Evolutionary conservation across 108 stramenopile genomes (phyloP).

Genomic region (Skeletonema tropicum): DNA sequence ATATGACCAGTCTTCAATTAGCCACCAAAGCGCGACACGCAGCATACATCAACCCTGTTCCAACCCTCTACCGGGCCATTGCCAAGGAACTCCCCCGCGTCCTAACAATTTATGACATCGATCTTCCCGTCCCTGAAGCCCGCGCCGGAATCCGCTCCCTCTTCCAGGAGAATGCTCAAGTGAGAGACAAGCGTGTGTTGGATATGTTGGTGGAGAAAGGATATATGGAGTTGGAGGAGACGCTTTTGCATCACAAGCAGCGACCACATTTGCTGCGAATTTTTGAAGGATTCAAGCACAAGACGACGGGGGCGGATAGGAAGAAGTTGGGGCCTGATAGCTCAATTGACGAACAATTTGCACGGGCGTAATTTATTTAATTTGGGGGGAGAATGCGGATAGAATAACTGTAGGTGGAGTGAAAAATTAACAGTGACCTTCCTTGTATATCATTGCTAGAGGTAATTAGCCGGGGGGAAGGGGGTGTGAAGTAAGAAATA

Average conservation of each 20-base stretch:
- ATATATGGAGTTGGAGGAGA: slow-evolving; percentile 90
- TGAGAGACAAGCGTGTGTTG: slow-evolving; percentile 81
- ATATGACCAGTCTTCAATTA: slow-evolving; percentile 68
- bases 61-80: slow-evolving; percentile 67
- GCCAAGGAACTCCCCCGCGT: slow-evolving; percentile 89
- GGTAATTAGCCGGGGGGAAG: not conserved
- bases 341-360: slow-evolving; percentile 77
- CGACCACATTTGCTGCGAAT: slow-evolving; percentile 83
- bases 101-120: slow-evolving; percentile 90
- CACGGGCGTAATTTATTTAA: slow-evolving; percentile 25
- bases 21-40: slow-evolving; percentile 60
- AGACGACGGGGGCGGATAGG: slow-evolving; percentile 62
- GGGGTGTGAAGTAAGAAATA: not conserved
- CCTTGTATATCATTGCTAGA: not conserved
- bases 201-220: slow-evolving; percentile 91
- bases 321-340: slow-evolving; percentile 64
- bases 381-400: not conserved
- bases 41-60: slow-evolving; percentile 48
- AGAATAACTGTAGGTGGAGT: not conserved
- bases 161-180: slow-evolving; percentile 68
- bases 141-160: slow-evolving; percentile 64
- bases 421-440: not conserved
- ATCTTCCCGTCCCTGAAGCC: slow-evolving; percentile 74
- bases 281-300: slow-evolving; percentile 73
- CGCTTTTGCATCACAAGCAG: slow-evolving; percentile 92